phyloP scores from a whole-genome alignment of 495 filamentous ascomycete species.

The Penicillium pulvis region DNA sequence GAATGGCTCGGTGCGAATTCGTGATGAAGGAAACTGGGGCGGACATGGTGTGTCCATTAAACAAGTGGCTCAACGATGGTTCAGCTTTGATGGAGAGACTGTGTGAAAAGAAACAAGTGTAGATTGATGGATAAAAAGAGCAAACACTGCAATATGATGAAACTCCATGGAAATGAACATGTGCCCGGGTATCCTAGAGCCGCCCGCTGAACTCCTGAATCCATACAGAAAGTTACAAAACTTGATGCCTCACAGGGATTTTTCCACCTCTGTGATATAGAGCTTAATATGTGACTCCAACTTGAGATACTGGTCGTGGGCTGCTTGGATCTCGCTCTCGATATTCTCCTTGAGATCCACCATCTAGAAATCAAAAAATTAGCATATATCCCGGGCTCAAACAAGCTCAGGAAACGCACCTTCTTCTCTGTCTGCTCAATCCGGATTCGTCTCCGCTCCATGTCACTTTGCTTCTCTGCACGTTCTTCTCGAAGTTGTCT shows the following conservation, averaged over 20 bases:
- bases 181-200: slow-evolving; percentile 48
- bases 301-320: slow-evolving; percentile 92
- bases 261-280: slow-evolving; percentile 99
- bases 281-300: slow-evolving; percentile 95
- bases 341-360: slow-evolving; percentile 95
- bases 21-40: slow-evolving; percentile 60
- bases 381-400: background rate
- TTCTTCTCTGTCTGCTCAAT: slow-evolving; percentile 99
- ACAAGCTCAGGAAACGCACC: slow-evolving; percentile 51
- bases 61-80: slow-evolving; percentile 72
- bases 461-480: slow-evolving; percentile 79
- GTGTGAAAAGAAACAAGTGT: slow-evolving; percentile 5
- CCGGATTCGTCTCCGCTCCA: slow-evolving; percentile 83
- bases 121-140: slow-evolving; percentile 15
- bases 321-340: slow-evolving; percentile 83
- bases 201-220: slow-evolving; percentile 43
- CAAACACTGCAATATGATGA: slow-evolving; percentile 17
- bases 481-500: slow-evolving; percentile 81
- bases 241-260: slow-evolving; percentile 61
- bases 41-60: slow-evolving; percentile 69
- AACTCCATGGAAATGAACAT: slow-evolving; percentile 32
- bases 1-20: slow-evolving; percentile 57
- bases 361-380: slow-evolving; percentile 64
- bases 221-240: slow-evolving; percentile 22
- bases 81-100: slow-evolving; percentile 49